Conservation (phyloP, 176 grass and related monocot genomes). For the Paspalum notatum region DNA sequence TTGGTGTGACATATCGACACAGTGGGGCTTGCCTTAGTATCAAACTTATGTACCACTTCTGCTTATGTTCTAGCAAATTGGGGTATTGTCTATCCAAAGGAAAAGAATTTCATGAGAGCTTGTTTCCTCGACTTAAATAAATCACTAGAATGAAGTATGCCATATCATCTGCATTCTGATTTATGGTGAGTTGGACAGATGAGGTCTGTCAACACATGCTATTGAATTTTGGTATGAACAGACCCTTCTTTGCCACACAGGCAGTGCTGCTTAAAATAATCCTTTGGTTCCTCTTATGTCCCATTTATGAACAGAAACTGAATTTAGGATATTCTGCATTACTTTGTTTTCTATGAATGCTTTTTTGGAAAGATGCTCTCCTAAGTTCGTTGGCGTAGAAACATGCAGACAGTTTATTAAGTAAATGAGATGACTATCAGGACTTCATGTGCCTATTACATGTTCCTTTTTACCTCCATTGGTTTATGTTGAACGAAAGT, state of each 20-base stretch:
- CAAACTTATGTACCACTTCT: not conserved
- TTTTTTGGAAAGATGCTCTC: not conserved
- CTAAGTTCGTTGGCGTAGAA: not conserved
- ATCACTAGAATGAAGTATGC: not conserved
- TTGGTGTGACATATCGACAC: not conserved
- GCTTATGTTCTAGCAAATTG: not conserved
- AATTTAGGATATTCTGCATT: conserved; percentile 8
- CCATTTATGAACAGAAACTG: not conserved
- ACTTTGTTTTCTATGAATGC: not conserved
- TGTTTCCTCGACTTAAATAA: not conserved
- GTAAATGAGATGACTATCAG: not conserved
- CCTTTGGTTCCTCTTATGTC: not conserved
- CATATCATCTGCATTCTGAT: not conserved
- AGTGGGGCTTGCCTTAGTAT: not conserved
- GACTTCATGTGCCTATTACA: not conserved
- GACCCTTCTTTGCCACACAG: no score
- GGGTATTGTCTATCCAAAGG: not conserved
- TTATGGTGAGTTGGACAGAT: not conserved
- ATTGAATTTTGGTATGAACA: not conserved
- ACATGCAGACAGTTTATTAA: not conserved
- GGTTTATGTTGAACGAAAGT: not conserved
- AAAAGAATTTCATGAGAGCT: not conserved
- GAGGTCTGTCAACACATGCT: not conserved
- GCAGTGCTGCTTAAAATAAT: not conserved
- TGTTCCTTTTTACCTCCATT: not conserved